Percentiles rank a stretch among this genome's conserved stretches.
Conservation (phyloP, 1,139 yeast species). For the Hemisphaericaspora xylanilytica region DNA sequence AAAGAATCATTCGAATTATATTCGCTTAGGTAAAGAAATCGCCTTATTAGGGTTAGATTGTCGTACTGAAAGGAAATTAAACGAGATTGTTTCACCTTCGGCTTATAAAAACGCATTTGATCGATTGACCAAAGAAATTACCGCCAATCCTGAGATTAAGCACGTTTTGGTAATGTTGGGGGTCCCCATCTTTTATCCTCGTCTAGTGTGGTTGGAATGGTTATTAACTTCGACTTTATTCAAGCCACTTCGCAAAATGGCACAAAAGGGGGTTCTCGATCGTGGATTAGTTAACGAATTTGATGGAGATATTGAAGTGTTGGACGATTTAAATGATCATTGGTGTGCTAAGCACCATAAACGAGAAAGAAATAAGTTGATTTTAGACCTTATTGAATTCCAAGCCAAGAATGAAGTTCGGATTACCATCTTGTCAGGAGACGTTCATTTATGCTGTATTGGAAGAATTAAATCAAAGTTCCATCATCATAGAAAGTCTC, state of each 20-base stretch:
- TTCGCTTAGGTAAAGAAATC: conserved; percentile 71
- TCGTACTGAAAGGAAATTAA: conserved; percentile 79
- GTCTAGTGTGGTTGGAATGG: conserved; percentile 85
- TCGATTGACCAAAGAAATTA: conserved; percentile 56
- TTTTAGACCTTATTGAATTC: conserved; percentile 56
- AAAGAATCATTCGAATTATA: conserved; percentile 62
- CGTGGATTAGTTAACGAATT: conserved; percentile 82
- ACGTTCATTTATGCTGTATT: conserved; percentile 84
- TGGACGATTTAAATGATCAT: conserved; percentile 92
- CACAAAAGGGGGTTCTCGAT: conserved; percentile 64
- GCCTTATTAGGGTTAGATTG: conserved; percentile 83
- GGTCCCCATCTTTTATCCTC: conserved; percentile 91
- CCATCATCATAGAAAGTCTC: conserved; percentile 45
- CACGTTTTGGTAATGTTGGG: conserved; percentile 85
- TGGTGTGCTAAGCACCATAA: conserved; percentile 92
- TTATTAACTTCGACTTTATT: conserved; percentile 61
- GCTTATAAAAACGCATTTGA: conserved; percentile 63
- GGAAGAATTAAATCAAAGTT: conserved; percentile 70
- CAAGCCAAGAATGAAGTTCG: conserved; percentile 66
- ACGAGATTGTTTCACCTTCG: conserved; percentile 51
- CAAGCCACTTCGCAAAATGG: conserved; percentile 64
- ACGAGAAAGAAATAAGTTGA: conserved; percentile 64
- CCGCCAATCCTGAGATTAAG: conserved; percentile 48
- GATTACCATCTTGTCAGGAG: conserved; percentile 84
- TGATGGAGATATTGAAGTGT: conserved; percentile 84